Conservation (phyloP, 83 land plant genomes). For the Picea abies region DNA sequence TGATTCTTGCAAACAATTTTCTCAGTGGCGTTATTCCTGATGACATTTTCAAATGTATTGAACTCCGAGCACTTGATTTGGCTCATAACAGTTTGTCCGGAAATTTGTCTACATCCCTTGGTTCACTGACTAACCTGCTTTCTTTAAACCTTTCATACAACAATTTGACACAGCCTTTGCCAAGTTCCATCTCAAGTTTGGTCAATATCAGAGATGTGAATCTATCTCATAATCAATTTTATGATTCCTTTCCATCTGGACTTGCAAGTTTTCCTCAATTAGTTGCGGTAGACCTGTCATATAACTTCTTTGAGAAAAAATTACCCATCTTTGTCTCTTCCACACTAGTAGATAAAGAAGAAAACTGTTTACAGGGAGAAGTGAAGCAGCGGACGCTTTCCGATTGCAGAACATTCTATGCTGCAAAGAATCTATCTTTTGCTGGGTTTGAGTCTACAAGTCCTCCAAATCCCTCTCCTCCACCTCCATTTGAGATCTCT, state of each 20-base stretch:
- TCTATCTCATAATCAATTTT: slow-evolving; percentile 66
- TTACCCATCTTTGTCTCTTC: slow-evolving; percentile 27
- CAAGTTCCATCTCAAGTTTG: slow-evolving; percentile 14
- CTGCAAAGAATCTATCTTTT: slow-evolving; percentile 37
- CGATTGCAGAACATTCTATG: slow-evolving; percentile 70
- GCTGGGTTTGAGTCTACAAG: slow-evolving; percentile 37
- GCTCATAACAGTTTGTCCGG: slow-evolving; percentile 55
- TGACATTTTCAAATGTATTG: slow-evolving; percentile 35
- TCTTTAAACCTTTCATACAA: slow-evolving; percentile 18
- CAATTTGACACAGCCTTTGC: slow-evolving; percentile 25
- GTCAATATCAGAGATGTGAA: slow-evolving; percentile 29
- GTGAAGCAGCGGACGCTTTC: slow-evolving; percentile 49
- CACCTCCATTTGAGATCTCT: slow-evolving; percentile 13
- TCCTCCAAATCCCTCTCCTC: slow-evolving; percentile 18
- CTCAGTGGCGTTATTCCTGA: slow-evolving; percentile 59
- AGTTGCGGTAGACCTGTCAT: slow-evolving; percentile 50
- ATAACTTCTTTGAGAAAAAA: slow-evolving; percentile 73
- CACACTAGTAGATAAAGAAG: slow-evolving; percentile 19
- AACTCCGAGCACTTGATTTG: slow-evolving; percentile 32
- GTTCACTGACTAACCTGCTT: background rate
- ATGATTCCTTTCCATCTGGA: slow-evolving; percentile 47
- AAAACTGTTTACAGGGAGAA: slow-evolving; percentile 68
- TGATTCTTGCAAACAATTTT: slow-evolving; percentile 41
- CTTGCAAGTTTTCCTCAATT: slow-evolving; percentile 20
- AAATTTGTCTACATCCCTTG: slow-evolving; percentile 11